Evolutionary conservation across 1,284 basidiomycete genomes (phyloP).

Genomic region (Somion occarium): DNA sequence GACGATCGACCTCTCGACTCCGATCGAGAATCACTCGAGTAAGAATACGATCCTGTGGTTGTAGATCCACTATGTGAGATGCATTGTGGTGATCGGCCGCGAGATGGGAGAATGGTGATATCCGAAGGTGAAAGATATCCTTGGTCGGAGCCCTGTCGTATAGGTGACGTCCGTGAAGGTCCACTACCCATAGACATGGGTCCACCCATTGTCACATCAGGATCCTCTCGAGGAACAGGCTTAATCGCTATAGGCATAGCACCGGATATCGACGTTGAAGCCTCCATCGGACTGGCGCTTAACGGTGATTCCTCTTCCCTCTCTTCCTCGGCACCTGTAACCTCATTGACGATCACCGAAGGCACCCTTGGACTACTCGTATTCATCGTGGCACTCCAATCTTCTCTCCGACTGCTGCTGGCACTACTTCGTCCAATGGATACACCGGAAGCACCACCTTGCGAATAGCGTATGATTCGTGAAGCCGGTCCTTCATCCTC

Average conservation of each 20-base stretch:
- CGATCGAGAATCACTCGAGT: slow-evolving; percentile 27
- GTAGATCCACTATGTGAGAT: slow-evolving; percentile 25
- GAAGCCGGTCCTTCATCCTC: slow-evolving; percentile 13
- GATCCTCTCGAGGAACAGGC: background rate
- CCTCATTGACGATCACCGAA: slow-evolving; percentile 30
- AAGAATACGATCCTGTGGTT: slow-evolving; percentile 27
- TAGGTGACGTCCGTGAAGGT: slow-evolving; percentile 13
- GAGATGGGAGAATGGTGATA: slow-evolving; percentile 10
- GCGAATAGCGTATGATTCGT: slow-evolving; percentile 18
- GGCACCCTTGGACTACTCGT: background rate
- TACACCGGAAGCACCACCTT: slow-evolving; percentile 23
- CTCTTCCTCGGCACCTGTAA: slow-evolving; percentile 29
- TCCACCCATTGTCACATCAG: background rate
- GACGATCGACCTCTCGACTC: slow-evolving; percentile 45
- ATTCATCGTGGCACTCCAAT: background rate
- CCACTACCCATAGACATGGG: slow-evolving; percentile 7
- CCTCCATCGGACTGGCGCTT: slow-evolving; percentile 6
- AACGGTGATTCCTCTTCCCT: slow-evolving; percentile 22
- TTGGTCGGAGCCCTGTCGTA: slow-evolving; percentile 15
- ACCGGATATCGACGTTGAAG: slow-evolving; percentile 10
- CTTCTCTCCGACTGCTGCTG: slow-evolving; percentile 18
- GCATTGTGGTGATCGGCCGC: slow-evolving; percentile 22
- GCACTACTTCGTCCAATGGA: slow-evolving; percentile 22
- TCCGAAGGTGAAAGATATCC: slow-evolving; percentile 24
- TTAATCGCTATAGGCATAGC: slow-evolving; percentile 6